A percentile compares a stretch with the other conserved stretches of the same genome.
phyloP scores from a whole-genome alignment of 768 basidiomycete genomes.

The Calocera cornea region DNA sequence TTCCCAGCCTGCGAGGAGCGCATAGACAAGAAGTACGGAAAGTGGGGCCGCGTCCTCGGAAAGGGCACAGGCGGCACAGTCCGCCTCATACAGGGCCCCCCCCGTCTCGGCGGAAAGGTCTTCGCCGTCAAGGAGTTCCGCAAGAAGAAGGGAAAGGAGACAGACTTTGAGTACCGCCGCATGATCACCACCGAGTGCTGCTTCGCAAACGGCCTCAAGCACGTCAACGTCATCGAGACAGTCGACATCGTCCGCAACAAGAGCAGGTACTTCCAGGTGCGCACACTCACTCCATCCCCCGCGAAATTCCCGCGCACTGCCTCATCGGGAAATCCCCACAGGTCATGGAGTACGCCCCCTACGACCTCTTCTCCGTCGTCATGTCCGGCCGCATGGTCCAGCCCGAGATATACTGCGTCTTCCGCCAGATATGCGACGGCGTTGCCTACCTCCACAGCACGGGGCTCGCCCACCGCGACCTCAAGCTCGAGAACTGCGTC shows the following conservation, averaged over 20 bases:
- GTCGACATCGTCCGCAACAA: conserved; percentile 96
- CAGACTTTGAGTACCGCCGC: conserved; percentile 95
- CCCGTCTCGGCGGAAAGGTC: conserved; percentile 67
- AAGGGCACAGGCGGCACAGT: conserved; percentile 96
- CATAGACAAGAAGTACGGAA: conserved; percentile 96
- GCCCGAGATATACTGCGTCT: conserved; percentile 97
- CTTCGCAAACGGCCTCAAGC: conserved; percentile 89
- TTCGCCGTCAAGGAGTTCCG: conserved; percentile 98
- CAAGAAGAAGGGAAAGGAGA: conserved; percentile 74
- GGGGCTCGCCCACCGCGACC: conserved; percentile 94
- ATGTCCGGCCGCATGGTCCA: conserved; percentile 99
- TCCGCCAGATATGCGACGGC: conserved; percentile 95
- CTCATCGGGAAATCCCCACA: conserved; percentile 23
- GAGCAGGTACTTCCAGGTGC: conserved; percentile 95
- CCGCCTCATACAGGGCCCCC: conserved; percentile 76
- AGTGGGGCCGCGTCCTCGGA: conserved; percentile 95
- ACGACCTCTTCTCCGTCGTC: conserved; percentile 96
- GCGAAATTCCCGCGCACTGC: background rate
- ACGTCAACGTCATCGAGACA: conserved; percentile 92
- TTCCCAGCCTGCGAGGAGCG: conserved; percentile 68
- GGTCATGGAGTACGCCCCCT: conserved; percentile 99
- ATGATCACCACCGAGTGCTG: conserved; percentile 99
- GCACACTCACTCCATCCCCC: conserved; percentile 16
- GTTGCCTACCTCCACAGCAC: conserved; percentile 96
- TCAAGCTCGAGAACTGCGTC: conserved; percentile 99